Evolutionary conservation across 148 eudicot species (phyloP), one percentile per base, ranked within the genome.

Genomic region (Fagopyrum esculentum): DNA sequence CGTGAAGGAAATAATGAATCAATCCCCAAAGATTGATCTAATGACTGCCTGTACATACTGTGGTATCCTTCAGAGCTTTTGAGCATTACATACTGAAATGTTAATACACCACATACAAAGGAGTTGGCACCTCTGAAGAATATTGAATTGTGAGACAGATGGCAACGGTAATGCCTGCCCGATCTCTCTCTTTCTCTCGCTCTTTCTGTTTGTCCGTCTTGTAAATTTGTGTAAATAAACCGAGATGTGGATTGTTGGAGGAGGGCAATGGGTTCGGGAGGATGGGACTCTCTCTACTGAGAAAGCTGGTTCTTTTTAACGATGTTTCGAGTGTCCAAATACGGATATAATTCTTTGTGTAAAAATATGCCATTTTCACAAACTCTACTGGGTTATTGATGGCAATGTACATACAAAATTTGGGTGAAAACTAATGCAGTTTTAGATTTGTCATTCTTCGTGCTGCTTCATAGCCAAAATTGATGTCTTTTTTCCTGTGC

Each of bases 191-290:
- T 13, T 46, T 66, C 9, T 13, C 6, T 66, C 46, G 7, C 13
- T 6, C 35, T 5, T 7, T 40, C 44, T 22, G 6, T 13, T 6
- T 40, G 9, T 40, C 71, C 15, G 16, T 15, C 71, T 13, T 35
- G 71, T 66, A 66, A 40, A 66, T 59, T 61, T 13, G 10, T 66
- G 71, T 66, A 66, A 66, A 40, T 66, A 66, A 66, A 30, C 13
- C 47, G n/a, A 35, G 40, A n/a, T 3, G 70, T 66, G 19, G 9
- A 35, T 66, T 66, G 71, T 66, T n/a, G 47, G 47, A 43, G 45
- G 47, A 43, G 45, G 8, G 69, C 19, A 43, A 40, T 3, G 47
- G 70, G 9, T 59, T 64, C 5, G 17, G 45, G 70, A 35, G 70
- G 70, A 40, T 35, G 70, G 45, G 35, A 8, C 52, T 8, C 35